A percentile compares a stretch with the other conserved stretches of the same genome.
These are phyloP conservation scores for Wickerhamomyces sydowiorum DNA, from an alignment of 805 yeast species.

Conservation along the genomic window DNA sequence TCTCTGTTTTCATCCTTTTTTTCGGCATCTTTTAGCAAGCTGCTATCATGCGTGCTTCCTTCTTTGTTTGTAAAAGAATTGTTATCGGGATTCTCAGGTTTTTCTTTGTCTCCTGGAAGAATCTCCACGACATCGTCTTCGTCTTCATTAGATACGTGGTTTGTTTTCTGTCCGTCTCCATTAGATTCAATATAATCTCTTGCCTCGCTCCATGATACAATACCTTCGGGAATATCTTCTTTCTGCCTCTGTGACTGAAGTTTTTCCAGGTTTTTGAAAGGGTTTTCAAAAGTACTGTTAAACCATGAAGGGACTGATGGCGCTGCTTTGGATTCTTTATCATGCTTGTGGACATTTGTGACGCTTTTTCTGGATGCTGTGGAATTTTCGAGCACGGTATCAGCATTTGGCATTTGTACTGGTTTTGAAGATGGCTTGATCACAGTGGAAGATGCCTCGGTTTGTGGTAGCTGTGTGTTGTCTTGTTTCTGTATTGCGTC, in stretches of 20 bases:
- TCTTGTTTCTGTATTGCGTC: too few relatives aligned
- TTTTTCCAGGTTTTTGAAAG: not conserved
- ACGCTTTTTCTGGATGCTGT: too few relatives aligned
- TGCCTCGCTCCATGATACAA: constrained; percentile 47
- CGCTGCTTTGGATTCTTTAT: not conserved
- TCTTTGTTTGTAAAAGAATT: too few relatives aligned
- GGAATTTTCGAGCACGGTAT: too few relatives aligned
- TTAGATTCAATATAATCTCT: constrained; percentile 23
- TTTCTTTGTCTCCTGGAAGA: constrained; percentile 3
- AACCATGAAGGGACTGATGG: constrained; percentile 2
- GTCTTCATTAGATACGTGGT: constrained; percentile 2
- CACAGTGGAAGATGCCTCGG: too few relatives aligned
- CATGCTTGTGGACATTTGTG: too few relatives aligned
- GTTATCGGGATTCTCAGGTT: too few relatives aligned
- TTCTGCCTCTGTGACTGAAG: constrained; percentile 8
- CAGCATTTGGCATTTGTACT: too few relatives aligned
- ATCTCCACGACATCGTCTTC: constrained; percentile 13
- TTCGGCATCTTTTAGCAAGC: too few relatives aligned
- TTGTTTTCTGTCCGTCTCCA: not conserved
- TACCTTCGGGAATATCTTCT: constrained; percentile 41
- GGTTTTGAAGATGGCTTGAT: too few relatives aligned
- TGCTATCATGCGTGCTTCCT: too few relatives aligned
- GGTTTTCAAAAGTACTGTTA: constrained; percentile 1
- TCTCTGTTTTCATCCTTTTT: not conserved
- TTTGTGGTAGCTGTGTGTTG: too few relatives aligned